phyloP scores from a whole-genome alignment of 2,329 filamentous ascomycete species.

The Apiospora malaysiana region DNA sequence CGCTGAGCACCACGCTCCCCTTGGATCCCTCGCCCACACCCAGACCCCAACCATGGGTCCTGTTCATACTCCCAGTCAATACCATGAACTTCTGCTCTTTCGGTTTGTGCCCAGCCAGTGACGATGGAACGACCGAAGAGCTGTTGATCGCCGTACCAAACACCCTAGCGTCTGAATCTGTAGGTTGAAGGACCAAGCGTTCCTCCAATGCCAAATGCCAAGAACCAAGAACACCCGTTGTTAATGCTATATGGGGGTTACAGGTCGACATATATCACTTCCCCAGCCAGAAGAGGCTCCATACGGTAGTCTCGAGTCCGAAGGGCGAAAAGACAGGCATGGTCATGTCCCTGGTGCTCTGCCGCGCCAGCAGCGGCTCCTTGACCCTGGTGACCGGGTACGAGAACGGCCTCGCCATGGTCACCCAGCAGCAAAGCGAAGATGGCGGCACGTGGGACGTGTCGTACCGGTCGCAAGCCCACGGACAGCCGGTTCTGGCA shows the following conservation, averaged over 20 bases:
- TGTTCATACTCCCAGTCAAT: conserved; percentile 84
- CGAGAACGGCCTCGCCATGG: conserved; percentile 79
- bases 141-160: conserved; percentile 83
- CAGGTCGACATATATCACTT: conserved; percentile 84
- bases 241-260: conserved; percentile 22
- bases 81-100: conserved; percentile 96
- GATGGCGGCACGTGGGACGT: conserved; percentile 49
- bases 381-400: conserved; percentile 78
- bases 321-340: conserved; percentile 69
- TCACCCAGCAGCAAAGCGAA: conserved; percentile 59
- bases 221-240: neutral
- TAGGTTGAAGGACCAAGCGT: conserved; percentile 43
- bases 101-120: conserved; percentile 58
- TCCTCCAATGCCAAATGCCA: neutral
- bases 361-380: conserved; percentile 50
- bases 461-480: conserved; percentile 70
- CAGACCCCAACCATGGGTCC: conserved; percentile 77
- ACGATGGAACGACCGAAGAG: conserved; percentile 41
- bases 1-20: conserved; percentile 72
- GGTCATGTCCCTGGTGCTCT: conserved; percentile 81
- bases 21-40: conserved; percentile 62
- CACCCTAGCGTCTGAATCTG: conserved; percentile 73
- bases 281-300: conserved; percentile 73
- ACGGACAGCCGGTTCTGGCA: conserved; percentile 83
- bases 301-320: conserved; percentile 52